Conservation (phyloP, 495 filamentous ascomycete species). For the Tuber borchii region DNA sequence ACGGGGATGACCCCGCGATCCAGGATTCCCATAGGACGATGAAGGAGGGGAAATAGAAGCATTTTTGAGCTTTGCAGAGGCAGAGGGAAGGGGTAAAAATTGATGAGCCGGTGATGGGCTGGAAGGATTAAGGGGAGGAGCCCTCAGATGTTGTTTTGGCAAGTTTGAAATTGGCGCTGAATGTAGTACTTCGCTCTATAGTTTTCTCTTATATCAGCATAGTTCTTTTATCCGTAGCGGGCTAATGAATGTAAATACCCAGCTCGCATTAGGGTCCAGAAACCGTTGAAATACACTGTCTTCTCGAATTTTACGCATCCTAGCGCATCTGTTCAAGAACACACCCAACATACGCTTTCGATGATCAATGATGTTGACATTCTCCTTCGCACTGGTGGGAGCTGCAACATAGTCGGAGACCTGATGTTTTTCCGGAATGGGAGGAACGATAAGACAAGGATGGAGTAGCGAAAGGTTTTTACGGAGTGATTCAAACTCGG, state of each 20-base stretch:
- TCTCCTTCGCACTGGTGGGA: constrained; percentile 94
- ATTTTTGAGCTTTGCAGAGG: constrained; percentile 76
- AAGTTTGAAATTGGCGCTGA: constrained; percentile 84
- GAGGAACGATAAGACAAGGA: constrained; percentile 88
- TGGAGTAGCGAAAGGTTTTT: constrained; percentile 83
- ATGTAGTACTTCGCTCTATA: constrained; percentile 80
- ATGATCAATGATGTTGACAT: constrained; percentile 89
- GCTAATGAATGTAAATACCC: constrained; percentile 54
- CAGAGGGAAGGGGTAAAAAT: constrained; percentile 76
- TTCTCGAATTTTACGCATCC: constrained; percentile 86
- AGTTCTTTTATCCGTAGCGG: constrained; percentile 3
- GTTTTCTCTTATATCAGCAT: constrained; percentile 39
- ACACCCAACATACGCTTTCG: constrained; percentile 93
- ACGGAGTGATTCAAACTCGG: constrained; percentile 89
- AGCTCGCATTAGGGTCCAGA: constrained; percentile 95
- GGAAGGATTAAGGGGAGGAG: constrained; percentile 84
- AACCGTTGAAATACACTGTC: constrained; percentile 98
- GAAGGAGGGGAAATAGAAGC: constrained; percentile 48
- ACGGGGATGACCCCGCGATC: constrained; percentile 62
- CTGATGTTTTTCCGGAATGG: constrained; percentile 96
- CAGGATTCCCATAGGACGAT: constrained; percentile 52
- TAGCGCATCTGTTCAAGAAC: constrained; percentile 84
- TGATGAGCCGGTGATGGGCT: constrained; percentile 83
- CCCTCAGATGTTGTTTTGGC: constrained; percentile 86
- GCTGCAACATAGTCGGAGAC: constrained; percentile 98